These are phyloP conservation scores for Tephrocybe sp. DNA, from an alignment of 768 basidiomycete species.

Conservation along the genomic window DNA sequence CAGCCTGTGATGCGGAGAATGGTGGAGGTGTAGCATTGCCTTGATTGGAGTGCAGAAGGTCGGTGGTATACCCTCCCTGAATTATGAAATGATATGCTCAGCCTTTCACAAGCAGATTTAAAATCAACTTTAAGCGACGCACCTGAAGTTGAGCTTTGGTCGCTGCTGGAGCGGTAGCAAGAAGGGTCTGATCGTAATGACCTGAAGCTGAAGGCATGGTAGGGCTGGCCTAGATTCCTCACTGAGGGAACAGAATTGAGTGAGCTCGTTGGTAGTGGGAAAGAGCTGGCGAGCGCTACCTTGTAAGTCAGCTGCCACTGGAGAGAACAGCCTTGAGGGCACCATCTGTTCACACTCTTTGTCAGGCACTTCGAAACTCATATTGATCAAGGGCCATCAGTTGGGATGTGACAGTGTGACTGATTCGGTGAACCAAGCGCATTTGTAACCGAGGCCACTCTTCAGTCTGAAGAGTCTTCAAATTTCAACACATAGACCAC, in stretches of 20 bases:
- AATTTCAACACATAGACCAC: too few species aligned
- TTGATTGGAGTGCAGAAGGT: slow-evolving; percentile 33
- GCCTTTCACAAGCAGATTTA: not conserved
- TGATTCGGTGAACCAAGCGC: not conserved
- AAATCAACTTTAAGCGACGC: not conserved
- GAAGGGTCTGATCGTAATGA: slow-evolving; percentile 37
- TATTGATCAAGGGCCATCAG: slow-evolving; percentile 2
- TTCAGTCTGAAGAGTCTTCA: too few species aligned
- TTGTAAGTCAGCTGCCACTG: slow-evolving; percentile 5
- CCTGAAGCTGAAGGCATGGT: slow-evolving; percentile 19
- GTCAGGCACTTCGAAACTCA: not conserved
- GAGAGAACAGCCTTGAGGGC: slow-evolving; percentile 14
- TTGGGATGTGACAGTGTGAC: slow-evolving; percentile 1
- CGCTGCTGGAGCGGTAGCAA: slow-evolving; percentile 34
- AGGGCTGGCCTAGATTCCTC: slow-evolving; percentile 15
- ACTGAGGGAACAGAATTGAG: slow-evolving; percentile 13
- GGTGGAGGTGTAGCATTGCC: slow-evolving; percentile 15
- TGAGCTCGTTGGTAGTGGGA: slow-evolving; percentile 2
- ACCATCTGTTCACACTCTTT: slow-evolving; percentile 1
- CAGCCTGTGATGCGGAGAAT: slow-evolving; percentile 17
- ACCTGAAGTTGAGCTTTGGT: slow-evolving; percentile 42
- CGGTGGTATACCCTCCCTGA: slow-evolving; percentile 57
- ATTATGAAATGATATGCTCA: slow-evolving; percentile 3
- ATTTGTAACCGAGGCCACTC: too few species aligned
- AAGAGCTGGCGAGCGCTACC: slow-evolving; percentile 10